Conservation (phyloP, 2,329 filamentous ascomycete genomes). For the Aspergillus sp. region DNA sequence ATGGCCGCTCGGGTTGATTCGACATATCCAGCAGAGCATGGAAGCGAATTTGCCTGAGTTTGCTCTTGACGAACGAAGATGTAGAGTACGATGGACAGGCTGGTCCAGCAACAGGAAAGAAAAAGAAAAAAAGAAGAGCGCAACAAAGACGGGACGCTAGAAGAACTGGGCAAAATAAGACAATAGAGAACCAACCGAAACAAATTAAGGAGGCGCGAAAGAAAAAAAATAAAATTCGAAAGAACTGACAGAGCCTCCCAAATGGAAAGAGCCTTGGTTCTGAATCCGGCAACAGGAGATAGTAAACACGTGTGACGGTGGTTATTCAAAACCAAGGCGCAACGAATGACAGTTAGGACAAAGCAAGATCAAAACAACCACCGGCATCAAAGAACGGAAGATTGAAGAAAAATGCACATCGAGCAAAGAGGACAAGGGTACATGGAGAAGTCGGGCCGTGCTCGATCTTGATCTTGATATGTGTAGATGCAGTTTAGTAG, state of each 20-base stretch:
- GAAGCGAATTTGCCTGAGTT: constrained; percentile 15
- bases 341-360: constrained; percentile 7
- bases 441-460: constrained; percentile 15
- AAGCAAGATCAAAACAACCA: neutral
- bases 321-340: constrained; percentile 10
- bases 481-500: neutral
- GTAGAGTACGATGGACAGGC: constrained; percentile 3
- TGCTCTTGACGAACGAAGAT: constrained; percentile 4
- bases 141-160: neutral
- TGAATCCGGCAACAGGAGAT: constrained; percentile 12
- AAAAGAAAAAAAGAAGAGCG: constrained; percentile 2
- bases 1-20: constrained; percentile 35
- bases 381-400: constrained; percentile 4
- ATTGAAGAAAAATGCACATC: constrained; percentile 10
- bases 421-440: constrained; percentile 10
- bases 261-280: constrained; percentile 18
- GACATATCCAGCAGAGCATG: constrained; percentile 38
- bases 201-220: constrained; percentile 3
- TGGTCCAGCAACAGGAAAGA: constrained; percentile 3
- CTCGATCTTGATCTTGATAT: constrained; percentile 7
- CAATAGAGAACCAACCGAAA: constrained; percentile 10
- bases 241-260: constrained; percentile 23
- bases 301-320: constrained; percentile 14
- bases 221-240: constrained; percentile 8
- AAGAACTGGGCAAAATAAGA: constrained; percentile 5